Evolutionary conservation across 2,329 filamentous ascomycete species (phyloP), one percentile per base, ranked within the genome.

Genomic region (Fusarium mundagurra): DNA sequence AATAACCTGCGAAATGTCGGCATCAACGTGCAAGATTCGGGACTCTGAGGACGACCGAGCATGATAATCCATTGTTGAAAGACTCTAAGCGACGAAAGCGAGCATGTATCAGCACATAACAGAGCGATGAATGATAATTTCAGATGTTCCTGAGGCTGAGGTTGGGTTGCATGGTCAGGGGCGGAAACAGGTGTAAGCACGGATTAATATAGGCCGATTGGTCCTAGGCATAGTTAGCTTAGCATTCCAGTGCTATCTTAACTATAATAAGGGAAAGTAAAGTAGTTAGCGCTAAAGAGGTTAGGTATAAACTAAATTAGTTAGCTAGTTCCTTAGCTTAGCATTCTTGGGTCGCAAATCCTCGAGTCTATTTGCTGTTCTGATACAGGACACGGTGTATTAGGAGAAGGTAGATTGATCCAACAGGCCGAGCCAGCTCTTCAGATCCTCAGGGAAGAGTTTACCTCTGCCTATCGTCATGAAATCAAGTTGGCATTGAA

Each of bases 1-100:
- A 22, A 8, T 8, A 31, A 1, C 14, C 20, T 17, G 45, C 14
- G 20, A 31, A 2, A 11, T 0, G 9, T 12, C 20, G 45, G 13
- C 27, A 31, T 22, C 9, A 16, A 8, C 6, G 2, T 11, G 13
- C 6, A 8, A 0, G 8, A 4, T 22, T 10, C 10, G 27, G 13
- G 45, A 2, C 6, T 22, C 20, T 16, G 6, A 17, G 14, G 20
- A 2, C 6, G 10, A 3, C 6, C 8, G 14, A 11, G 20, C 9
- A n/a, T 31, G 31, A n/a, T 31, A 31, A 22, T 48, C 20, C 45
- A 31, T 48, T 2, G 2, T 29, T 4, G 1, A 11, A 22, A 16
- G 1, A 7, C 11, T 45, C 1, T 45, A 22, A 22, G 4, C 18
- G 13, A 22, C 14, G 13, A 2, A 29, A 12, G 1, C 3, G 4